Conservation (phyloP, 257 asterid species). For the Solanum dulcamara region DNA sequence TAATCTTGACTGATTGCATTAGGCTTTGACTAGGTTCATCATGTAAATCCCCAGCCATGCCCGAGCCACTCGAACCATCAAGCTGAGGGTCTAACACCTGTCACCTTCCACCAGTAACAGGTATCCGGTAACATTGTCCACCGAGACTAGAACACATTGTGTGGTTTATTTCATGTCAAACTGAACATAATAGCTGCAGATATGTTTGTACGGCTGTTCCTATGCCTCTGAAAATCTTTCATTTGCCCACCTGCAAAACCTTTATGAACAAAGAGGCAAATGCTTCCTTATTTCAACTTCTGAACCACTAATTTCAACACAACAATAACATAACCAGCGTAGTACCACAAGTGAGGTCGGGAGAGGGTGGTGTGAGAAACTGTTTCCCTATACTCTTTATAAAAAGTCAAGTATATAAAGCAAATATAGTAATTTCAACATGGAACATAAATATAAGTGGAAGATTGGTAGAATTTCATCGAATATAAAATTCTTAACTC, state of each 20-base stretch:
- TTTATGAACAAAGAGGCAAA: neutral
- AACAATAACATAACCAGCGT: neutral
- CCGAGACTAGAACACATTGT: too few relatives aligned
- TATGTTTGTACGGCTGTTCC: neutral
- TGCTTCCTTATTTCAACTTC: neutral
- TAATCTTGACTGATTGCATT: too few relatives aligned
- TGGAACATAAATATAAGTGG: neutral
- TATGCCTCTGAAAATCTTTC: neutral
- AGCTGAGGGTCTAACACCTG: too few relatives aligned
- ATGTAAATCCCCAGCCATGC: too few relatives aligned
- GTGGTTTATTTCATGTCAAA: too few relatives aligned
- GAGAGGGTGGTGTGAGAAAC: slow-evolving; percentile 29
- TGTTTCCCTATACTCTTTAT: neutral
- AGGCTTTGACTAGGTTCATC: too few relatives aligned
- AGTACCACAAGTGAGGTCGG: slow-evolving; percentile 21
- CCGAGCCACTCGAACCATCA: too few relatives aligned
- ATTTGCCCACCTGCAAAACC: neutral
- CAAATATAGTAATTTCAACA: neutral
- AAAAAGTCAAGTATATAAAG: neutral
- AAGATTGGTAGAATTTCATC: neutral
- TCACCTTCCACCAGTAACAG: too few relatives aligned
- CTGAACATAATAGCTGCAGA: too few relatives aligned
- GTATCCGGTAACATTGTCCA: too few relatives aligned
- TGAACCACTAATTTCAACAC: neutral
- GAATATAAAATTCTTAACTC: neutral